Conservation (phyloP, 306 rosid species). For the Cucurbita argyrosperma region DNA sequence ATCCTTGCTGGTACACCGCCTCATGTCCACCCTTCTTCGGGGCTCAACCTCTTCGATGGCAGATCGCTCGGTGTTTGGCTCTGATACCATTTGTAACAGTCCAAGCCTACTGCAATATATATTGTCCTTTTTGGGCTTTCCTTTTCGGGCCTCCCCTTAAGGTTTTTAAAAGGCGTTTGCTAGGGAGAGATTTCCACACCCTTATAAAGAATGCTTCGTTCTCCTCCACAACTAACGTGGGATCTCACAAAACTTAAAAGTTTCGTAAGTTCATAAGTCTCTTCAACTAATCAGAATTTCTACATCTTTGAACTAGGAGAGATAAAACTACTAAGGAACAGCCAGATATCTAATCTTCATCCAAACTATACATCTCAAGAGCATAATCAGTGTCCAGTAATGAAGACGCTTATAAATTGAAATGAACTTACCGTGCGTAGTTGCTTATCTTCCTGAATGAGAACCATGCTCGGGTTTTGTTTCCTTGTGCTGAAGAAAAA, state of each 20-base stretch:
- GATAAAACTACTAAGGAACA: not conserved
- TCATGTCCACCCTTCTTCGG: too few relatives aligned
- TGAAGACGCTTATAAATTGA: conserved; percentile 1
- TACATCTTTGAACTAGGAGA: not conserved
- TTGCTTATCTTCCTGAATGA: conserved; percentile 35
- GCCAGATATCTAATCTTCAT: not conserved
- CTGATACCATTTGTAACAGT: too few relatives aligned
- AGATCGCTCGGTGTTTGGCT: too few relatives aligned
- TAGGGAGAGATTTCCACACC: too few relatives aligned
- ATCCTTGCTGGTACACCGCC: too few relatives aligned
- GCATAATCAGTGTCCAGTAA: not conserved
- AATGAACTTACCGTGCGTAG: conserved; percentile 47
- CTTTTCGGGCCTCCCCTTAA: too few relatives aligned
- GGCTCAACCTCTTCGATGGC: too few relatives aligned
- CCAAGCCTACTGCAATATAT: too few relatives aligned
- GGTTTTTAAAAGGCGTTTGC: too few relatives aligned
- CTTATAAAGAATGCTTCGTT: too few relatives aligned
- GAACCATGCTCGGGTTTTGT: conserved; percentile 11
- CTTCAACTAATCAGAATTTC: not conserved
- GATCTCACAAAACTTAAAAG: not conserved
- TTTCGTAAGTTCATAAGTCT: not conserved
- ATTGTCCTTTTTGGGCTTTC: too few relatives aligned
- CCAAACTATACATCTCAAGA: not conserved
- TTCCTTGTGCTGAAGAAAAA: conserved; percentile 32
- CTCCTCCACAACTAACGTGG: too few relatives aligned